These are phyloP conservation scores for Fistulinella cinereoalba DNA, from an alignment of 1,284 basidiomycete genomes.

Conservation along the genomic window DNA sequence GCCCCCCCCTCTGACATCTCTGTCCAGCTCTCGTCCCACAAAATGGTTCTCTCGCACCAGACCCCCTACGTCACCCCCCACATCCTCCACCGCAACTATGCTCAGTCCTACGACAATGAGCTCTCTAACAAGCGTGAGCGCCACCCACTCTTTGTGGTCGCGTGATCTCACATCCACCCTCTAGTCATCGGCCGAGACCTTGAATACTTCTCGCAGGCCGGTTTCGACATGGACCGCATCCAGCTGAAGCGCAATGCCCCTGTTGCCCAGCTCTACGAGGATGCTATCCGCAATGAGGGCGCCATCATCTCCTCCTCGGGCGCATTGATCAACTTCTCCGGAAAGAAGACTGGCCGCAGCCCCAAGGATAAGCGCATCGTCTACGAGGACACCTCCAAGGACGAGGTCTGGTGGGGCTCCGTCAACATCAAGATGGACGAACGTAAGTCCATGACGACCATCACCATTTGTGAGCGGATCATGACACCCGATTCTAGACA, in stretches of 20 bases:
- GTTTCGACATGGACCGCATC: constrained; percentile 95
- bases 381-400: constrained; percentile 95
- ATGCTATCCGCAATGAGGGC: constrained; percentile 97
- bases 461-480: background rate
- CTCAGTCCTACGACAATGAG: constrained; percentile 67
- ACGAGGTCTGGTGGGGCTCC: constrained; percentile 99
- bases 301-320: constrained; percentile 96
- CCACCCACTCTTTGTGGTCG: background rate
- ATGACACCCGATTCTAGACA: constrained; percentile 55
- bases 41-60: constrained; percentile 59
- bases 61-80: constrained; percentile 83
- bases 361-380: constrained; percentile 99
- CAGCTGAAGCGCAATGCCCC: constrained; percentile 93
- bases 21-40: constrained; percentile 12
- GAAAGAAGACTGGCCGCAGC: constrained; percentile 97
- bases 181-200: constrained; percentile 88
- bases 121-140: constrained; percentile 51
- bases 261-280: constrained; percentile 95
- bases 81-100: constrained; percentile 81
- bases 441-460: constrained; percentile 61
- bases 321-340: constrained; percentile 99
- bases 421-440: constrained; percentile 99
- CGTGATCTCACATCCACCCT: constrained; percentile 8
- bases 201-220: constrained; percentile 98
- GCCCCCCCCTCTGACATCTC: constrained; percentile 11